Evolutionary conservation across 257 asterid genomes (phyloP).

Genomic region (Solanum okadae): DNA sequence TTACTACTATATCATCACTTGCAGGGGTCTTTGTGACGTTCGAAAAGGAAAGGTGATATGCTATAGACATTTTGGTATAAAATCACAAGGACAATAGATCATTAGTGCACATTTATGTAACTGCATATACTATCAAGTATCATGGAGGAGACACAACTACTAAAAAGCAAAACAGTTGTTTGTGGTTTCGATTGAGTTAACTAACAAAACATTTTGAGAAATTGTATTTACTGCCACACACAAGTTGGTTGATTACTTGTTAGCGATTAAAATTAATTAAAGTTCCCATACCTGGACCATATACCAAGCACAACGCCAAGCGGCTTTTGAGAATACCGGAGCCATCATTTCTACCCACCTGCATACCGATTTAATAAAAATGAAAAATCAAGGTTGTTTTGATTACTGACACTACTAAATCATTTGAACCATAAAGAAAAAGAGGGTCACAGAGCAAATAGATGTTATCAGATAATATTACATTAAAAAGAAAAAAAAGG

Average conservation of each 20-base stretch:
- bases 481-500: background rate
- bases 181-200: background rate
- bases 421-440: background rate
- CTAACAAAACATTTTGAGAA: background rate
- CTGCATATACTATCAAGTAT: background rate
- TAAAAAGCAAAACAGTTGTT: background rate
- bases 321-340: conserved; percentile 79
- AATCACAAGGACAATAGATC: background rate
- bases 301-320: conserved; percentile 93
- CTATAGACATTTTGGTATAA: background rate
- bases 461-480: background rate
- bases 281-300: conserved; percentile 63
- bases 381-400: background rate
- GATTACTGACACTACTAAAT: background rate
- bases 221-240: background rate
- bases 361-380: background rate
- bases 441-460: background rate
- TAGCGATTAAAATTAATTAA: background rate
- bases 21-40: background rate
- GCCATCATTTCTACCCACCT: conserved; percentile 99
- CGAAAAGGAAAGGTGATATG: background rate
- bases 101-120: background rate
- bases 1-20: background rate
- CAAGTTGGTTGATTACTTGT: background rate
- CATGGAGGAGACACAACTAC: background rate